A percentile compares a stretch with the other conserved stretches of the same genome.
phyloP scores from a whole-genome alignment of 1,139 yeast genomes.

The Barnettozyma hawaiiensis region DNA sequence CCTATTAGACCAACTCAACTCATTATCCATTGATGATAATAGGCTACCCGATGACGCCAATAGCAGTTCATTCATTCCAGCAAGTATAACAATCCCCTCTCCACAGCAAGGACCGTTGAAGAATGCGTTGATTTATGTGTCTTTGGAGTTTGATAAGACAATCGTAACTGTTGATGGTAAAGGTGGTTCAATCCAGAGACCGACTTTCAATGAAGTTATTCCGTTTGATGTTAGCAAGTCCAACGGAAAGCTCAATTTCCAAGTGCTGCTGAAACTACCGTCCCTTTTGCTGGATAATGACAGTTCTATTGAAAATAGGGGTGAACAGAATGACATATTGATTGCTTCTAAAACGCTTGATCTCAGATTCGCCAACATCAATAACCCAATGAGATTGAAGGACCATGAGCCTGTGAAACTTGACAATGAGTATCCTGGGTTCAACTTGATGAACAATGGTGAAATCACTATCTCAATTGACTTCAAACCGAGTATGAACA shows the following conservation, averaged over 20 bases:
- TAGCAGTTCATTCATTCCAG: conserved; percentile 46
- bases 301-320: conserved; percentile 15
- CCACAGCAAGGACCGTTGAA: conserved; percentile 27
- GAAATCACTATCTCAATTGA: conserved; percentile 63
- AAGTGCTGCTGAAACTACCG: conserved; percentile 73
- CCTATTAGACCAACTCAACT: conserved; percentile 15
- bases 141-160: conserved; percentile 75
- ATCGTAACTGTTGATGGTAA: conserved; percentile 81
- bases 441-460: conserved; percentile 22
- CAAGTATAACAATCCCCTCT: conserved; percentile 57
- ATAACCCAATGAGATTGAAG: conserved; percentile 36
- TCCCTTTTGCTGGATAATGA: conserved; percentile 38
- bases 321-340: conserved; percentile 28
- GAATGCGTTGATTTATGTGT: conserved; percentile 58
- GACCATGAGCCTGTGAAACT: conserved; percentile 43
- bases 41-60: conserved; percentile 28
- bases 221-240: conserved; percentile 82
- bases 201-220: conserved; percentile 81
- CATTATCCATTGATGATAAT: conserved; percentile 22
- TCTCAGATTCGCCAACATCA: conserved; percentile 32
- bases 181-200: conserved; percentile 58
- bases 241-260: conserved; percentile 53
- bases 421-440: conserved; percentile 27
- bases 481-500: conserved; percentile 66
- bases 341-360: conserved; percentile 33